Conservation (phyloP, 2,329 filamentous ascomycete genomes). For the Aureobasidium sp. region DNA sequence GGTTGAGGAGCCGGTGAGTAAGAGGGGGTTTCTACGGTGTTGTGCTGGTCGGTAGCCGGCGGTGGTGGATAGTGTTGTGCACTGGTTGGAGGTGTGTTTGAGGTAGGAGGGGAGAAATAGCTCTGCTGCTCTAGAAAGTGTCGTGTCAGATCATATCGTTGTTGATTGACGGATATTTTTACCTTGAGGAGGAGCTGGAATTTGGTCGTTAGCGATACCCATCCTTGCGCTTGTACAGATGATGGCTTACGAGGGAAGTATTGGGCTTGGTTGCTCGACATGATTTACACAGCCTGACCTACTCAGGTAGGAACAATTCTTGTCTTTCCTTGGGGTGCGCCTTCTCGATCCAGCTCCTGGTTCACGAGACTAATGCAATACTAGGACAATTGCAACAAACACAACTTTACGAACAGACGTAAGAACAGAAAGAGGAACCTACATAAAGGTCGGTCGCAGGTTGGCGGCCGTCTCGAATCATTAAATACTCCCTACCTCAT, state of each 20-base stretch:
- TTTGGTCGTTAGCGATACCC: neutral
- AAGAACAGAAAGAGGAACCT: neutral
- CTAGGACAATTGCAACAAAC: neutral
- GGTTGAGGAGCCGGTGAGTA: slow-evolving; percentile 14
- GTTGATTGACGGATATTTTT: neutral
- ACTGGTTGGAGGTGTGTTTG: slow-evolving; percentile 1
- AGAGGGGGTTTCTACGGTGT: neutral
- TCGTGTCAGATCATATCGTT: neutral
- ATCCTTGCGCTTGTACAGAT: neutral
- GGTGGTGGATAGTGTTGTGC: slow-evolving; percentile 9
- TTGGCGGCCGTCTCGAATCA: neutral
- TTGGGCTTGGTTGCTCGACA: slow-evolving; percentile 21
- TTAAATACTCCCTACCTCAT: neutral
- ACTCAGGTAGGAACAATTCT: neutral
- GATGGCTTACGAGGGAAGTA: slow-evolving; percentile 28
- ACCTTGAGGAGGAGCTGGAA: slow-evolving; percentile 13
- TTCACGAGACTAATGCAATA: neutral
- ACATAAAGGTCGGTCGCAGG: neutral
- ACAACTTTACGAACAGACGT: neutral
- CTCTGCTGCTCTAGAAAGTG: slow-evolving; percentile 5
- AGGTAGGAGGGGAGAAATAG: slow-evolving; percentile 15
- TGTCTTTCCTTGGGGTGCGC: neutral
- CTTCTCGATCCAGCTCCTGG: neutral
- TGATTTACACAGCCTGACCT: neutral
- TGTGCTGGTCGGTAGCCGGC: neutral